Conservation (phyloP, 306 rosid species). For the Alnus rubra region DNA sequence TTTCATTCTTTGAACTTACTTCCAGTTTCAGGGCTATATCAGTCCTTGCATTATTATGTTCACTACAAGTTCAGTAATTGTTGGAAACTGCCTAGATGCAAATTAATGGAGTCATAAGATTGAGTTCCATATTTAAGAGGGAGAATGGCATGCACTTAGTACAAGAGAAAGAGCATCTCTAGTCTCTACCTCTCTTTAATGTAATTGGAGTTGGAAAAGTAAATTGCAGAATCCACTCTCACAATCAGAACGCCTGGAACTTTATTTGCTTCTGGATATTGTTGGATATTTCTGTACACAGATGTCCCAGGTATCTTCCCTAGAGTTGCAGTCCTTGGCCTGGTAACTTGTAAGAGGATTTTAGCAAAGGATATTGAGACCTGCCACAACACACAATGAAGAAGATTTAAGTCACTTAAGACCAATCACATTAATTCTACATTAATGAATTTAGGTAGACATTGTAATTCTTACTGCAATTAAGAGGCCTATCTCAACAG, state of each 20-base stretch:
- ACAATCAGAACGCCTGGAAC: conserved; percentile 77
- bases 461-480: conserved; percentile 64
- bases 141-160: not conserved
- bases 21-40: not conserved
- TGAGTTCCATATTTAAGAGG: not conserved
- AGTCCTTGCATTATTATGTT: not conserved
- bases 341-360: conserved; percentile 89
- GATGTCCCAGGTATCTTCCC: conserved; percentile 85
- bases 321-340: conserved; percentile 83
- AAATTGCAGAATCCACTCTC: conserved; percentile 90
- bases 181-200: conserved; percentile 85
- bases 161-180: conserved; percentile 27
- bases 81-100: conserved; percentile 6
- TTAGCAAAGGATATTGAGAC: conserved; percentile 91
- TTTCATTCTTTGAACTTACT: not conserved
- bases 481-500: conserved; percentile 87
- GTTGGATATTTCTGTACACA: conserved; percentile 86
- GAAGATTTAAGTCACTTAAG: conserved; percentile 16
- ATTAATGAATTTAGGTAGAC: conserved; percentile 18
- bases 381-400: conserved; percentile 39
- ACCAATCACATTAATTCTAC: conserved; percentile 15
- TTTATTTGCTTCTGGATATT: conserved; percentile 84
- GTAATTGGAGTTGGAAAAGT: conserved; percentile 93
- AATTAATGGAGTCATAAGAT: not conserved
- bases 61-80: not conserved